Evolutionary conservation across 768 basidiomycete genomes (phyloP).

Genomic region (Mycena epipterygia): DNA sequence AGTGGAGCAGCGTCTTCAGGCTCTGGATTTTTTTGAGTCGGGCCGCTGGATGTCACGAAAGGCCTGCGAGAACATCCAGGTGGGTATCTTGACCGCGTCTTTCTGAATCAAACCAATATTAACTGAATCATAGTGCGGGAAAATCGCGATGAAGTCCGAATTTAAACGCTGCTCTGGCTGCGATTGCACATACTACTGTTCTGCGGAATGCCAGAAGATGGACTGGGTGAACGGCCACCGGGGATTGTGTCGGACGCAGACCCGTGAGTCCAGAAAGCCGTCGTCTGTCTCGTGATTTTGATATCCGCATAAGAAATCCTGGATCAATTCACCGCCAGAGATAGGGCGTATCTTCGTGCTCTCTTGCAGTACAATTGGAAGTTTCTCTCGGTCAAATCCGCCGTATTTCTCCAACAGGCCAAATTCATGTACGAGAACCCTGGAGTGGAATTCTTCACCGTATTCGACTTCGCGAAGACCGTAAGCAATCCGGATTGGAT

Average conservation of each 20-base stretch:
- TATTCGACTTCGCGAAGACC: not conserved
- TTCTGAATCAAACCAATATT: too few species aligned
- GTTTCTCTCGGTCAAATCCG: not conserved
- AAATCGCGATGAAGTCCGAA: not conserved
- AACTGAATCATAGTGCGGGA: not conserved
- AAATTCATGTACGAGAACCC: not conserved
- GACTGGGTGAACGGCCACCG: not conserved
- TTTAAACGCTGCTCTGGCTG: constrained; percentile 1
- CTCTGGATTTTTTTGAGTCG: too few species aligned
- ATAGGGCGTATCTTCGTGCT: not conserved
- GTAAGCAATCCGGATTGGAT: not conserved
- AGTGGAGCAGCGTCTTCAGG: too few species aligned
- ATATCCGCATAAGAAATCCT: too few species aligned
- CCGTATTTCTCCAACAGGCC: not conserved
- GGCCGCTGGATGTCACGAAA: too few species aligned
- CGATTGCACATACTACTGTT: not conserved
- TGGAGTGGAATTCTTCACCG: not conserved
- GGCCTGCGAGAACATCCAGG: too few species aligned
- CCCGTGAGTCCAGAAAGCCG: not conserved
- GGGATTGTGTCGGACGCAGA: not conserved
- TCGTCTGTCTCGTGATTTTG: not conserved
- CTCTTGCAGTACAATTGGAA: not conserved
- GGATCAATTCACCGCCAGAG: not conserved
- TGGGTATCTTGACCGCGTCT: too few species aligned
- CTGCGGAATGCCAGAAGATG: not conserved